Evolutionary conservation across 352 stramenopile genomes (phyloP).

Genomic region (Phytophthora fragariaefolia): DNA sequence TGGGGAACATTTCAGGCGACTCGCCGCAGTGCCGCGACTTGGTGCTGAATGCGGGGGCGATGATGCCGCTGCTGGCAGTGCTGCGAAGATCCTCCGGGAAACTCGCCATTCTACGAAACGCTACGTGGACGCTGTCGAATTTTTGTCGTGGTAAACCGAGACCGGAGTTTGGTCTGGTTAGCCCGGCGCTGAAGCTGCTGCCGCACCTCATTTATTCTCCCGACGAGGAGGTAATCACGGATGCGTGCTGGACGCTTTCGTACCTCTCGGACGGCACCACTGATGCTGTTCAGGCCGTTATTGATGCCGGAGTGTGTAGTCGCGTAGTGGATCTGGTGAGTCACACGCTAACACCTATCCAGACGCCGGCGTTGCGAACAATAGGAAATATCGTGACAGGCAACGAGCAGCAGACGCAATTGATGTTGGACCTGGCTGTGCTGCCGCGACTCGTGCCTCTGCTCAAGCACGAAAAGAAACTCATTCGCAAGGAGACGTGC

Average conservation of each 20-base stretch:
- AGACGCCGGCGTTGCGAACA: slow-evolving; percentile 96
- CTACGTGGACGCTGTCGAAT: slow-evolving; percentile 99
- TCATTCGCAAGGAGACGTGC: slow-evolving; percentile 85
- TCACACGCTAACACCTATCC: slow-evolving; percentile 92
- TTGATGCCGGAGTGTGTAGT: slow-evolving; percentile 95
- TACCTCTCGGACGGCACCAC: slow-evolving; percentile 98
- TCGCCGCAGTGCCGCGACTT: slow-evolving; percentile 96
- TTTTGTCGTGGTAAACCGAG: slow-evolving; percentile 96
- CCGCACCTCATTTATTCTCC: slow-evolving; percentile 96
- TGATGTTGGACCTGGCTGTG: slow-evolving; percentile 64
- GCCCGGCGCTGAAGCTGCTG: slow-evolving; percentile 93
- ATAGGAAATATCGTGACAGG: slow-evolving; percentile 99
- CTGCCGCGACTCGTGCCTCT: slow-evolving; percentile 63
- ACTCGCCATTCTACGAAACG: slow-evolving; percentile 98
- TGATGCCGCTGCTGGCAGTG: slow-evolving; percentile 95
- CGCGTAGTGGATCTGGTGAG: slow-evolving; percentile 96
- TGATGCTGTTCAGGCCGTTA: slow-evolving; percentile 98
- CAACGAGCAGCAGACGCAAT: slow-evolving; percentile 86
- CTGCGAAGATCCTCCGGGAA: slow-evolving; percentile 91
- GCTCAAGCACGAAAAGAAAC: slow-evolving; percentile 81
- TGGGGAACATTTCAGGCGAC: slow-evolving; percentile 99
- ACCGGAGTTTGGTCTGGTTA: slow-evolving; percentile 97
- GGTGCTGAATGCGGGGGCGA: slow-evolving; percentile 94
- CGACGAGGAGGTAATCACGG: slow-evolving; percentile 98
- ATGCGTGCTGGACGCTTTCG: slow-evolving; percentile 99